Base-by-base conservation (phyloP, 2,329 filamentous ascomycete species). In the Didymella sp. region DNA sequence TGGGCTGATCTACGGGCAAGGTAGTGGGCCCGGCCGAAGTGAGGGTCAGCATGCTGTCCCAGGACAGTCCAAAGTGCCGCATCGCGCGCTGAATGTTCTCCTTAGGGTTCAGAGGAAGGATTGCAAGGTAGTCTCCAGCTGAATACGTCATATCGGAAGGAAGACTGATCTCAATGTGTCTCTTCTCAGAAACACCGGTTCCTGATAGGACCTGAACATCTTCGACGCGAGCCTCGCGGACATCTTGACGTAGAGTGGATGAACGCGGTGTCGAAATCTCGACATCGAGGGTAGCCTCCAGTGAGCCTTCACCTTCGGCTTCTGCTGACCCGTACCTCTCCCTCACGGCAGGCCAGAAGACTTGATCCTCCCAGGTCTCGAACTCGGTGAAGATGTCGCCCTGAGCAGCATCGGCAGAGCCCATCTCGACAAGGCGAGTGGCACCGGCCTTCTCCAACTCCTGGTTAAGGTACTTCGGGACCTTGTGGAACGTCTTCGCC, bases 61-160 rank as follows among this genome's bases (percentile, higher is more conserved):
- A 89, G 0, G 88, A 82, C 0, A 94, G 76, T 1, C 82, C 78
- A 70, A 92, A 93, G 19, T 82, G 80, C 17, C 77, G 78, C 76
- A 92, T 85, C 0, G 85, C 88, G 8, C 89, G 82, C 4, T 82
- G 80, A 2, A 93, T 84, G 9, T 80, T 85, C 27, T 82, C 76
- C 42, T 81, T 80, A 1, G 86, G 85, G 71, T 94, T 94, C 27
- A 90, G 76, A 0, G 90, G 90, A 1, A 92, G 78, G 2, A 92
- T 80, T 0, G 89, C 88, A 0, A 94, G 82, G 70, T 95, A 94
- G 69, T 94, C 90, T 13, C 90, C 91, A 2, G 88, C 84, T 35
- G 84, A 82, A 75, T 93, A 94, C 0, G 81, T 82, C 79, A 86
- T 77, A 7, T 73, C 76, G 1, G 74, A 74, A 0, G 79, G 79